Evolutionary conservation across 2,329 filamentous ascomycete genomes (phyloP), one percentile per base, ranked within the genome.

Genomic region (Harringtonia aguacate): DNA sequence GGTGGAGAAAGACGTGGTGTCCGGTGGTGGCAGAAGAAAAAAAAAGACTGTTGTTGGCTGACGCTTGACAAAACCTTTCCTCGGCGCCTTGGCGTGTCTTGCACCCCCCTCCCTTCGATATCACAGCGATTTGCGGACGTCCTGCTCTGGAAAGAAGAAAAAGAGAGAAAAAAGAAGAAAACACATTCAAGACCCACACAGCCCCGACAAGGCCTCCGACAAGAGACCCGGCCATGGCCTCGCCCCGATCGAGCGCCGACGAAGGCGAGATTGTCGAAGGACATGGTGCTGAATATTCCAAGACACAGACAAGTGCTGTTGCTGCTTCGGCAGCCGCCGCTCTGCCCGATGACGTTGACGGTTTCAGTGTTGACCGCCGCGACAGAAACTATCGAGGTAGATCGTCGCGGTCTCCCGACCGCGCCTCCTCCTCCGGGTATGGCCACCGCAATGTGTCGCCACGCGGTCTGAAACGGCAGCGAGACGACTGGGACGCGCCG

Each of bases 351-450:
- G 75, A 74, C 65, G 68, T 76, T 74, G 78, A 81, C 76, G 75
- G 79, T 82, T 81, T 70, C 77, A 80, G 75, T 77, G 81, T 94
- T 94, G 85, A 94, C 86, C 84, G 83, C 78, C 79, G 73, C 75
- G 77, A 84, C 84, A 94, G 87, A 89, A 74, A 67, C 68, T 24
- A 22, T 29, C 78, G 74, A 66, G 71, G 66, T 62, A 75, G 70
- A 72, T 60, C 67, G 55, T 74, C 75, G 53, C 66, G 64, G 59
- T 78, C 77, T 50, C 76, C 76, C 54, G 41, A 44, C 20, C 34
- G 30, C 2, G 36, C 13, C 24, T 5, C 28, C 41, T 13, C 21
- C 2, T 15, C 29, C 42, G 14, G 24, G 5, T 22, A 21, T 17
- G 59, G 61, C 44, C 67, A 70, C 55, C 68, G 67, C 53, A 73